phyloP scores from a whole-genome alignment of 2,329 filamentous ascomycete genomes.

The Trichoderma gracile region DNA sequence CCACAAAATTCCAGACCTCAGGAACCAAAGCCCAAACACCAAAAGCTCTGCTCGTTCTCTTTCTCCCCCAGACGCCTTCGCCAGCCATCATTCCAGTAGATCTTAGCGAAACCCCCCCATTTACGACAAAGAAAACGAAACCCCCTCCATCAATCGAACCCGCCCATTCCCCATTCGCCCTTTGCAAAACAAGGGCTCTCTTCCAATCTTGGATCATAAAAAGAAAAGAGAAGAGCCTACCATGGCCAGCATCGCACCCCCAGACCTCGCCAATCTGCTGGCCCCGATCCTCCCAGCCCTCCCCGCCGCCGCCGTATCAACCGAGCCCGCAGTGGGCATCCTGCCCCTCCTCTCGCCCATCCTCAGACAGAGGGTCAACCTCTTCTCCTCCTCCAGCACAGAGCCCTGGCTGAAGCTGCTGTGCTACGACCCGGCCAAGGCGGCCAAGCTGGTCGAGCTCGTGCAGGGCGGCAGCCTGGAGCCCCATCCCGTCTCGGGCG shows the following conservation, averaged over 20 bases:
- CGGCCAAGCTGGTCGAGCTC: slow-evolving; percentile 59
- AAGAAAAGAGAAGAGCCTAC: background rate
- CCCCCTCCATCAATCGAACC: too few species aligned
- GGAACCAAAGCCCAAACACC: slow-evolving; percentile 3
- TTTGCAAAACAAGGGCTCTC: background rate
- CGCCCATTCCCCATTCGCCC: background rate
- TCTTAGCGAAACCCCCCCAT: background rate
- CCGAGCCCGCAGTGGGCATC: slow-evolving; percentile 56
- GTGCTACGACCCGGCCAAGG: slow-evolving; percentile 63
- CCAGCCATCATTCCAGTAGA: background rate
- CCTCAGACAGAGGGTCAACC: slow-evolving; percentile 64
- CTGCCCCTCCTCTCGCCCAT: slow-evolving; percentile 65
- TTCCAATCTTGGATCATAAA: background rate
- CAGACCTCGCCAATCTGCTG: slow-evolving; percentile 51
- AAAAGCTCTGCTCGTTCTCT: background rate
- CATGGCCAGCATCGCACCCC: slow-evolving; percentile 40
- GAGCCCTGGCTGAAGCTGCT: slow-evolving; percentile 74
- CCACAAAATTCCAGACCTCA: slow-evolving; percentile 17
- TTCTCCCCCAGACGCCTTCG: background rate
- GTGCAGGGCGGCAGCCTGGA: slow-evolving; percentile 66
- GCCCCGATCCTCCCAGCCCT: slow-evolving; percentile 61
- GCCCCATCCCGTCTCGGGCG: slow-evolving; percentile 78
- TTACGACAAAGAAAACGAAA: background rate
- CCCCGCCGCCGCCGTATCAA: slow-evolving; percentile 59
- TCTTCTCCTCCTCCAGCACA: slow-evolving; percentile 60